Base-by-base conservation (phyloP, 192 early-diverging fungal species). In the Coemansia sp. region DNA sequence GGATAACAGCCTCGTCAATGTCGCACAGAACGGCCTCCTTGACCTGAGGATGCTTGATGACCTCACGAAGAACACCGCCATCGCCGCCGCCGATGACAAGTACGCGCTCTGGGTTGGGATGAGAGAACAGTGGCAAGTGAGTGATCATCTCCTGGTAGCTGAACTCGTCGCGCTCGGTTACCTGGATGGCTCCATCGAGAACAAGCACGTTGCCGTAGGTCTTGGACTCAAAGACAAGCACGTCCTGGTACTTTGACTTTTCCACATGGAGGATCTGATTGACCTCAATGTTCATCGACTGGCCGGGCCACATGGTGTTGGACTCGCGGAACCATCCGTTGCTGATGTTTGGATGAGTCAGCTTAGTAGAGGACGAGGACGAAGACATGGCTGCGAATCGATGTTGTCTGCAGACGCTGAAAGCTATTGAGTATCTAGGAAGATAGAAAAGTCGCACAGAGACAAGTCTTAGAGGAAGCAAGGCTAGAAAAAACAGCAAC, bases 101-200 rank as follows among this genome's bases (percentile, higher is more conserved):
- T 45, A 97, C 93, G 84, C 95, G 91, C 79, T 92, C 89, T 59
- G 98, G 98, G 87, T 95, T 87, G 60, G 96, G 92, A 84, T 99
- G 98, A 56, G 92, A 85, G 75, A 92, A 96, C 79, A 99, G 84
- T 19, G 98, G 92, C 38, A 96, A 83, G 70, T 99, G 96, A 57
- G 96, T 92, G 85, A 99, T 99, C 96, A 98, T 99, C 85, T 99
- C 98, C 85, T 99, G 98, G 87, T 98, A 98, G 84, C 95, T 88
- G 78, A 97, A 98, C 84, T 99, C 98, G 84, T 99, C 98, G 77
- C 94, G 90, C 86, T 99, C 98, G 71, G 96, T 98, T 57, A 89
- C 88, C 78, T 99, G 98, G 84, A 99, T 95, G 49, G 96, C 96
- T 65, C 96, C 96, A 79, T 99, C 98, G 50, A 99, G 91, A 18